Conservation (phyloP, 148 eudicot species). For the Talinum fruticosum region DNA sequence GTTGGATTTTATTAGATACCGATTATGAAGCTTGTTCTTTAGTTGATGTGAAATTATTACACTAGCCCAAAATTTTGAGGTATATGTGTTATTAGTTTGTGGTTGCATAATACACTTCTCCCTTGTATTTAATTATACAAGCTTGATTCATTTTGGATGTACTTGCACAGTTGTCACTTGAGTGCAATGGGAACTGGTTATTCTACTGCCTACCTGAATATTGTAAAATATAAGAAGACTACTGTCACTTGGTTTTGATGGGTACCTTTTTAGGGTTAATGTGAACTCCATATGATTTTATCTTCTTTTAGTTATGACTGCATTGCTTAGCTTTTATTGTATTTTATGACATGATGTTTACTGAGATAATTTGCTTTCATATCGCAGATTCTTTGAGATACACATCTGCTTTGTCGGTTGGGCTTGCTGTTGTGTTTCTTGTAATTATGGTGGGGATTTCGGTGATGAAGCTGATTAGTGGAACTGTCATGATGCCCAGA, state of each 20-base stretch:
- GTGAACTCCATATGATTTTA: too few relatives aligned
- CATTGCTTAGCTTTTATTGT: neutral
- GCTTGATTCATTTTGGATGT: neutral
- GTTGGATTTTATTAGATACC: neutral
- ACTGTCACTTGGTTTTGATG: too few relatives aligned
- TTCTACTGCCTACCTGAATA: neutral
- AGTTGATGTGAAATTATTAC: neutral
- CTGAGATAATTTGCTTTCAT: slow-evolving; percentile 9
- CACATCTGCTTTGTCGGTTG: slow-evolving; percentile 67
- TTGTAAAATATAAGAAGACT: neutral
- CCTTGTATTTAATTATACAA: neutral
- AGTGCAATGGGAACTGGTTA: neutral
- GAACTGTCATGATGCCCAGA: slow-evolving; percentile 48
- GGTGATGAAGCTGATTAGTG: slow-evolving; percentile 40
- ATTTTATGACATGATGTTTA: neutral
- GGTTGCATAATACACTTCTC: neutral
- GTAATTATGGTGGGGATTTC: slow-evolving; percentile 55
- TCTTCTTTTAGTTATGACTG: neutral
- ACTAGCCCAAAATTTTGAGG: neutral
- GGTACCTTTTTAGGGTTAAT: too few relatives aligned
- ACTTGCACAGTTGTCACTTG: neutral
- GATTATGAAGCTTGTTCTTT: neutral
- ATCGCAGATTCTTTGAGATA: slow-evolving; percentile 64
- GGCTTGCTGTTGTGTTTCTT: slow-evolving; percentile 65
- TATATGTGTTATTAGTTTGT: neutral